phyloP scores from a whole-genome alignment of 768 basidiomycete species.

The Sporobolomyces roseus region DNA sequence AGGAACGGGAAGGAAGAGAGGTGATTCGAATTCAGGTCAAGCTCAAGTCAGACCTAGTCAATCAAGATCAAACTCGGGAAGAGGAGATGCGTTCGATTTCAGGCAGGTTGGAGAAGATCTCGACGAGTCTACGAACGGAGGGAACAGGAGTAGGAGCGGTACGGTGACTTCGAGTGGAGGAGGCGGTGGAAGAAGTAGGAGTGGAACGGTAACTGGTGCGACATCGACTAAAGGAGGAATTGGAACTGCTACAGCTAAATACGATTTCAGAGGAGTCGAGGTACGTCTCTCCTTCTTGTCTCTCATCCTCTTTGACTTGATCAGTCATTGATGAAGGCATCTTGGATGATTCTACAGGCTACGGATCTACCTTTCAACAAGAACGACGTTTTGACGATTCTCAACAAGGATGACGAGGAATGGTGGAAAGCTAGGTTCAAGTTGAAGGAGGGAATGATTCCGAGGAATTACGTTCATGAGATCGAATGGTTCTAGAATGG shows the following conservation, averaged over 20 bases:
- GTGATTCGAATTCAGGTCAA: not conserved
- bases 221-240: slow-evolving; percentile 13
- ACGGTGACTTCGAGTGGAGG: not conserved
- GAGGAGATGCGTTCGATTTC: slow-evolving; percentile 25
- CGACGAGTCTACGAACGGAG: not conserved
- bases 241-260: slow-evolving; percentile 33
- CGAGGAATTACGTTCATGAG: slow-evolving; percentile 28
- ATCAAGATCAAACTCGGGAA: not conserved
- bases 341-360: not conserved
- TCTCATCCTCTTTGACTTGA: not conserved
- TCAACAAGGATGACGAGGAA: slow-evolving; percentile 30
- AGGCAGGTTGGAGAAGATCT: slow-evolving; percentile 35
- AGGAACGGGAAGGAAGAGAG: not conserved
- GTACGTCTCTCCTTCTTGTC: slow-evolving; percentile 11
- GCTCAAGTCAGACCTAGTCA: not conserved
- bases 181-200: slow-evolving; percentile 9
- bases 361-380: slow-evolving; percentile 41
- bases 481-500: slow-evolving; percentile 16
- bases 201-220: slow-evolving; percentile 2
- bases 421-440: slow-evolving; percentile 33
- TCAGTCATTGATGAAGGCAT: not conserved
- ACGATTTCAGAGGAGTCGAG: slow-evolving; percentile 36
- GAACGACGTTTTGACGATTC: slow-evolving; percentile 32
- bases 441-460: slow-evolving; percentile 24
- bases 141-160: slow-evolving; percentile 6